Evolutionary conservation across 2,329 filamentous ascomycete species (phyloP), one percentile per base, ranked within the genome.

Genomic region (Scytalidium lignicola): DNA sequence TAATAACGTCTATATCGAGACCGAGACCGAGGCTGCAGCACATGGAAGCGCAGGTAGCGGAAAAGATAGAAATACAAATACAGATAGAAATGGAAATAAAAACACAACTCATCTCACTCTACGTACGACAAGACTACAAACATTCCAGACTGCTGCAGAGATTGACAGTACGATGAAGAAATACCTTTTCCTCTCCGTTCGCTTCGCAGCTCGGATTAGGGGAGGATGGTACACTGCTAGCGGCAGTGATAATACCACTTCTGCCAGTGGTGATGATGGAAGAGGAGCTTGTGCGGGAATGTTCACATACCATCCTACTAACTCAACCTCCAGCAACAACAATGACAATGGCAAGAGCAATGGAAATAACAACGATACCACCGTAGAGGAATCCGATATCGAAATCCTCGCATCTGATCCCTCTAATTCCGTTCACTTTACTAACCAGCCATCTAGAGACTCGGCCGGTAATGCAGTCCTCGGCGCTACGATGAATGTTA

Each of bases 351-450:
- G 32, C 32, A 4, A 10, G 4, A 15, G 32, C 18, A 23, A n/a
- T n/a, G n/a, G n/a, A n/a, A n/a, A n/a, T n/a, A n/a, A n/a, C n/a
- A n/a, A n/a, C n/a, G n/a, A n/a, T n/a, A n/a, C n/a, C n/a, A 21
- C 46, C 3, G 50, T 52, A 8, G 19, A 52, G 20, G 50, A 52
- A 22, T 21, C 48, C 26, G 50, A 52, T 22, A 50, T 52, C 22
- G 50, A 52, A 47, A 50, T 52, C 29, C 47, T 52, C 8, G 50
- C 50, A 15, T 20, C 26, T 13, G 50, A 43, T 26, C 47, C 50
- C 9, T 22, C 15, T 37, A 17, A 46, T 19, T 23, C 17, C 6
- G 28, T 52, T 9, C 50, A 52, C 12, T 50, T 29, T 21, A 52
- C 50, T 2, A 52, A 51, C 23, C 49, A 51, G 29, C 49, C 49